phyloP scores from a whole-genome alignment of 2,329 filamentous ascomycete species.

The Coleophoma eucalyptorum region DNA sequence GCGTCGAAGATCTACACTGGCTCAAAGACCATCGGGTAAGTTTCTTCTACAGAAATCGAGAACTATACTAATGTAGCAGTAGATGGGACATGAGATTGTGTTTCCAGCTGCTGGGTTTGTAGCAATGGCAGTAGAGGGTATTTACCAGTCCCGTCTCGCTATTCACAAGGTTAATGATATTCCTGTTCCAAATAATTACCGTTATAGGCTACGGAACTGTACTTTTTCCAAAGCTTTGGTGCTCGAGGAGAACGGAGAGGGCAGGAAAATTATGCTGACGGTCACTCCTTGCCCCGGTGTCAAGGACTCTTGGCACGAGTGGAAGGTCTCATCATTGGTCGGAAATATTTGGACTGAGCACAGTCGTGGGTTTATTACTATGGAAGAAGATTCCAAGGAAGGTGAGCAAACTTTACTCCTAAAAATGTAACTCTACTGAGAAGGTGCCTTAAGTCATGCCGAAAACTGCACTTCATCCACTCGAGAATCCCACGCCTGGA shows the following conservation, averaged over 20 bases:
- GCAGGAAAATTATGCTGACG: slow-evolving; percentile 1
- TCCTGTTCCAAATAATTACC: neutral
- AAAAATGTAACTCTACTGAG: neutral
- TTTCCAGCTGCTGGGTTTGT: slow-evolving; percentile 1
- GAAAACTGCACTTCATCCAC: neutral
- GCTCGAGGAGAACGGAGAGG: slow-evolving; percentile 2
- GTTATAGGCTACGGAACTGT: slow-evolving; percentile 3
- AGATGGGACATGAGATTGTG: slow-evolving; percentile 1
- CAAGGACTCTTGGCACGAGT: slow-evolving; percentile 1
- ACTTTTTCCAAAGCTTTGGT: slow-evolving; percentile 5
- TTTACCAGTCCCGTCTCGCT: neutral
- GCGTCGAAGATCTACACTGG: slow-evolving; percentile 34
- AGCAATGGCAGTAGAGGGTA: slow-evolving; percentile 1
- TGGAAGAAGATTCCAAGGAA: neutral
- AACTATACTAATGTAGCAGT: neutral
- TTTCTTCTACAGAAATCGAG: neutral
- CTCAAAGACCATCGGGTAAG: slow-evolving; percentile 34
- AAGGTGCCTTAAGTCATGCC: neutral
- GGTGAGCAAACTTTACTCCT: neutral
- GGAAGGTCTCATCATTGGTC: neutral
- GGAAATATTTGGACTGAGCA: neutral
- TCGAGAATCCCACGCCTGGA: slow-evolving; percentile 1
- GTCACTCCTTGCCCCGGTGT: neutral
- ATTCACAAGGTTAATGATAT: neutral
- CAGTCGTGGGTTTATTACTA: neutral